Percentiles rank a stretch among this genome's conserved stretches.
These are phyloP conservation scores for Cryptococcus deneoformans DNA, from an alignment of 1,284 basidiomycete genomes.

Conservation along the genomic window DNA sequence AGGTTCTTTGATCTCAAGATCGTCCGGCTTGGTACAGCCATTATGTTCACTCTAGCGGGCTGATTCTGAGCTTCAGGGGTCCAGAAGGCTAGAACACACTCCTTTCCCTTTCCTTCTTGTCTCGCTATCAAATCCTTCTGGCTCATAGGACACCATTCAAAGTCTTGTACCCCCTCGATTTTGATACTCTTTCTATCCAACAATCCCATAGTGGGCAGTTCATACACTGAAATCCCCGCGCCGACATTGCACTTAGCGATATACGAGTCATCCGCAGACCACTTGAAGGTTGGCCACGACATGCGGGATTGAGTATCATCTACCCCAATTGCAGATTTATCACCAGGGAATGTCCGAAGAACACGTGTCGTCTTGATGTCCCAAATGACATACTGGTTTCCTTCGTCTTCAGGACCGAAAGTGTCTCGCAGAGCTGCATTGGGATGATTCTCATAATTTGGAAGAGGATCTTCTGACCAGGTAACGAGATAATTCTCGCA, in stretches of 20 bases:
- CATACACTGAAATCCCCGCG: constrained; percentile 91
- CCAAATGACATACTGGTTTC: constrained; percentile 97
- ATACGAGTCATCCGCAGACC: constrained; percentile 96
- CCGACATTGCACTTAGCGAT: constrained; percentile 86
- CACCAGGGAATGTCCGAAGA: constrained; percentile 83
- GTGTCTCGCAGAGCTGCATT: constrained; percentile 54
- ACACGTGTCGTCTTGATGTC: constrained; percentile 91
- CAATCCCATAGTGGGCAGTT: constrained; percentile 89
- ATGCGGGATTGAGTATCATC: constrained; percentile 44
- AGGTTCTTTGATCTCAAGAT: constrained; percentile 94
- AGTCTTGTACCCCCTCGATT: constrained; percentile 94
- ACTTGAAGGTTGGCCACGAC: constrained; percentile 92
- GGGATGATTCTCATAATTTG: constrained; percentile 72
- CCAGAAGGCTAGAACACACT: constrained; percentile 98
- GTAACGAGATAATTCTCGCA: constrained; percentile 97
- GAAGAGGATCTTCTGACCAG: constrained; percentile 95
- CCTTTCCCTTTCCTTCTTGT: constrained; percentile 58
- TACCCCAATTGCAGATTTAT: constrained; percentile 52
- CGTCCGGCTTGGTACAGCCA: constrained; percentile 81
- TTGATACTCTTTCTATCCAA: constrained; percentile 98
- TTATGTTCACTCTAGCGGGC: constrained; percentile 91
- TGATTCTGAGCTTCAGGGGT: constrained; percentile 95
- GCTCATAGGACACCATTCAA: constrained; percentile 96
- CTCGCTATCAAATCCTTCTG: constrained; percentile 80
- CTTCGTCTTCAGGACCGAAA: constrained; percentile 83